A percentile compares a stretch with the other conserved stretches of the same genome.
These are phyloP conservation scores for Rhizopus sp. DNA, from an alignment of 371 early-diverging fungal genomes.

Conservation along the genomic window DNA sequence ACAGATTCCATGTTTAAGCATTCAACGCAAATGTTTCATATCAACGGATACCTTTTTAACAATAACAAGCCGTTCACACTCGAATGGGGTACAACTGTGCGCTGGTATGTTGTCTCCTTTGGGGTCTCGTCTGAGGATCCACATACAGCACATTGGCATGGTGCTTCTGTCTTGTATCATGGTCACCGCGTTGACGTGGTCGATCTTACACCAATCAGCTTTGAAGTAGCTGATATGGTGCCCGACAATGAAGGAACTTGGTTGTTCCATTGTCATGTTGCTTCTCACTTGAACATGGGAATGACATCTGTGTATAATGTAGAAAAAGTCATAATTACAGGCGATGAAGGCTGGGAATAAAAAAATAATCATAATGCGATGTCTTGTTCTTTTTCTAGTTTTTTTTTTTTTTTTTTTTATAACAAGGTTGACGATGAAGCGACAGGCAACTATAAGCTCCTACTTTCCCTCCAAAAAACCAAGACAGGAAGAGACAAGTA, in stretches of 20 bases:
- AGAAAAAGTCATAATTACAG: constrained; percentile 43
- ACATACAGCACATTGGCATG: constrained; percentile 62
- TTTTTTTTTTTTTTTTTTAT: constrained; percentile 8
- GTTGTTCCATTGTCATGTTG: constrained; percentile 58
- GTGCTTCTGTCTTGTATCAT: constrained; percentile 39
- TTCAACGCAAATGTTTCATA: constrained; percentile 53
- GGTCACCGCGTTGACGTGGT: constrained; percentile 55
- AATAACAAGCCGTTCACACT: constrained; percentile 42
- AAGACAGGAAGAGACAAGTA: constrained; percentile 3
- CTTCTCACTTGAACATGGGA: constrained; percentile 49
- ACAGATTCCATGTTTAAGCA: constrained; percentile 36
- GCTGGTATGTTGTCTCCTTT: constrained; percentile 51
- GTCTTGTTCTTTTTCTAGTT: constrained; percentile 4
- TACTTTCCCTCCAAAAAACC: constrained; percentile 19
- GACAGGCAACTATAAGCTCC: constrained; percentile 29
- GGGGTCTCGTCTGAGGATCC: constrained; percentile 44
- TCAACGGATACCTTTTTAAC: constrained; percentile 54
- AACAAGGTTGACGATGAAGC: constrained; percentile 20
- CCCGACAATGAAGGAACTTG: constrained; percentile 59
- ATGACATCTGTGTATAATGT: constrained; percentile 54
- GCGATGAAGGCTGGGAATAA: constrained; percentile 50
- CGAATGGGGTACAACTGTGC: constrained; percentile 42
- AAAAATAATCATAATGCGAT: not conserved
- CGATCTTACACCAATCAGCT: constrained; percentile 45
- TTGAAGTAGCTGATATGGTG: constrained; percentile 48